These are phyloP conservation scores for Monosporascus sp. DNA, from an alignment of 2,329 filamentous ascomycete genomes.

Conservation along the genomic window DNA sequence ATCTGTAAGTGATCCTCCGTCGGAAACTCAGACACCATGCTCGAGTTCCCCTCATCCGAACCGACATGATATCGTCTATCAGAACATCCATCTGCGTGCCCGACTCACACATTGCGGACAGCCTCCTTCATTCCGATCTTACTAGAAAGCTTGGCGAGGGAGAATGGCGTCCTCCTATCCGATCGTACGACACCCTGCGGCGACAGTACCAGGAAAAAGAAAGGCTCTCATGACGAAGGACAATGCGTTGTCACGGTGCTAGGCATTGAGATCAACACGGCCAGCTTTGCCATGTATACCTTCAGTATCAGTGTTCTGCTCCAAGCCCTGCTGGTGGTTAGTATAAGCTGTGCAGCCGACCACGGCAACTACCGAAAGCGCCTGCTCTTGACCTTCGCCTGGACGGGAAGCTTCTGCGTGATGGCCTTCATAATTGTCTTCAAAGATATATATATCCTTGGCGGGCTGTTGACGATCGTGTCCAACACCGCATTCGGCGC, in stretches of 20 bases:
- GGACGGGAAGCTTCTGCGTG: constrained; percentile 72
- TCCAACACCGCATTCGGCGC: constrained; percentile 93
- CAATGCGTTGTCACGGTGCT: constrained; percentile 82
- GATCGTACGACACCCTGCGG: constrained; percentile 73
- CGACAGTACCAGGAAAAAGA: constrained; percentile 49
- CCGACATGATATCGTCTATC: not conserved
- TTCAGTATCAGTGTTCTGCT: constrained; percentile 89
- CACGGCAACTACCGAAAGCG: constrained; percentile 90
- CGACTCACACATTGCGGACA: constrained; percentile 29
- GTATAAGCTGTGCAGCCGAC: constrained; percentile 92
- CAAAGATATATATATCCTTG: constrained; percentile 72
- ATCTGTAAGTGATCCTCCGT: constrained; percentile 21
- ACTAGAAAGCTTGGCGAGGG: constrained; percentile 85
- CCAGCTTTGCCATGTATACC: constrained; percentile 97
- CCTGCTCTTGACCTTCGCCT: constrained; percentile 79
- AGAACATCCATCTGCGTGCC: not conserved
- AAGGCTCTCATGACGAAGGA: constrained; percentile 38
- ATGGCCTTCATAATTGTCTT: constrained; percentile 83
- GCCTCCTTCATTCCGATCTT: constrained; percentile 95
- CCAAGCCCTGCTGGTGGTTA: constrained; percentile 87
- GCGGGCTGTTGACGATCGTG: constrained; percentile 77
- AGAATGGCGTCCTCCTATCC: constrained; percentile 80
- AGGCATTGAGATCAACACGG: constrained; percentile 86
- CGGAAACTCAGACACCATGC: not conserved
- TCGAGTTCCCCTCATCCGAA: no score